phyloP scores from a whole-genome alignment of 2,329 filamentous ascomycete species.

The Fonsecaea multimorphosa region DNA sequence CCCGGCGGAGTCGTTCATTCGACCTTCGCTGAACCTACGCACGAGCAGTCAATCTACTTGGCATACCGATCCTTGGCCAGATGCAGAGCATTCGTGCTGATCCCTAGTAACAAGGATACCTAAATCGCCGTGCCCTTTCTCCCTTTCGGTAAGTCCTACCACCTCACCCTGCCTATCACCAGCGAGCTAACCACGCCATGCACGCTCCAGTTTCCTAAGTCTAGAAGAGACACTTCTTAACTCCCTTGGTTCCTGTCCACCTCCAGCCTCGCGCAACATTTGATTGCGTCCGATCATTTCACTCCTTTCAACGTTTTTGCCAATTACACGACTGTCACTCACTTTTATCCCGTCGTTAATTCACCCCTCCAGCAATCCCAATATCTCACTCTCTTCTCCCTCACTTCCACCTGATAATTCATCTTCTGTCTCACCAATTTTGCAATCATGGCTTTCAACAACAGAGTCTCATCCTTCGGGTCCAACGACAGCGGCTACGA shows the following conservation, averaged over 20 bases:
- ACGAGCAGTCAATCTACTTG: slow-evolving; percentile 42
- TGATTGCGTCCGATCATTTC: slow-evolving; percentile 36
- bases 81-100: slow-evolving; percentile 50
- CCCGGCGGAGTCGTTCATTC: slow-evolving; percentile 55
- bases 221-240: slow-evolving; percentile 31
- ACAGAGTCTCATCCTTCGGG: slow-evolving; percentile 52
- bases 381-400: slow-evolving; percentile 14
- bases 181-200: slow-evolving; percentile 26
- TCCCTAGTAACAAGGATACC: slow-evolving; percentile 36
- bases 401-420: slow-evolving; percentile 17
- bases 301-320: slow-evolving; percentile 30
- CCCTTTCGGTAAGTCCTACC: slow-evolving; percentile 33
- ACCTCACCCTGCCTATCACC: slow-evolving; percentile 28
- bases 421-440: slow-evolving; percentile 3
- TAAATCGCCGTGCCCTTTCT: slow-evolving; percentile 38
- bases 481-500: slow-evolving; percentile 69
- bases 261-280: slow-evolving; percentile 42
- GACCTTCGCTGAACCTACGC: slow-evolving; percentile 50
- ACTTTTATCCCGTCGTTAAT: slow-evolving; percentile 35
- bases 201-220: slow-evolving; percentile 35
- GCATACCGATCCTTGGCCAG: slow-evolving; percentile 52
- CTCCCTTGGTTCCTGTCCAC: slow-evolving; percentile 38
- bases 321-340: slow-evolving; percentile 39
- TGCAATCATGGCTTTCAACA: slow-evolving; percentile 62
- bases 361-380: neutral